Evolutionary conservation across 2,329 filamentous ascomycete species (phyloP), one percentile per base, ranked within the genome.

Genomic region (Aspergillus versicolor): DNA sequence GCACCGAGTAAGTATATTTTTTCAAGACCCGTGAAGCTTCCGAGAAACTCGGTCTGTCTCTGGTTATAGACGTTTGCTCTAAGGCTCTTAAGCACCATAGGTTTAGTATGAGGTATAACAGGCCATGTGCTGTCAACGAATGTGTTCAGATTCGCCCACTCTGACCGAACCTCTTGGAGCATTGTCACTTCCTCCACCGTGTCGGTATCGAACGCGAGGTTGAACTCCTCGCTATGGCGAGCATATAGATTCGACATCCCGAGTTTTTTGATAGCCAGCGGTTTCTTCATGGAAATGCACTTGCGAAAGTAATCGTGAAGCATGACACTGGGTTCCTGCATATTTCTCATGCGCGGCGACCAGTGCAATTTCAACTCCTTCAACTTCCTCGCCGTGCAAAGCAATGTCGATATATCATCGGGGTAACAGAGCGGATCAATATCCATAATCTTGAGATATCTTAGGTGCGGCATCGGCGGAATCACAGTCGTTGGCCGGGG

Each of bases 381-480:
- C 4, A 88, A 71, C 52, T 82, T 82, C 59, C 76, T 79, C 4
- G 82, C 81, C n/a, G 79, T 74, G 13, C 78, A 69, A 6, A 87
- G 70, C 13, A 87, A 70, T 21, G 81, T 73, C 13, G 83, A 83
- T 8, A 87, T 79, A 62, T 87, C 84, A 68, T 88, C 85, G 0
- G 83, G 83, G 63, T 86, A 85, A 70, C 84, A 87, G 9, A 87
- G 75, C 1, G 85, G 85, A 55, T 88, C 85, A 52, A 87, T 84
- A 61, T 87, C 79, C 58, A 81, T 81, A 27, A 84, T 75, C 52
- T 81, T 80, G 37, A 88, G 73, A 4, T 73, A 75, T 34, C 73
- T 74, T 22, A 88, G 73, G 60, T 81, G 82, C 7, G 82, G 80
- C 64, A 88, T 78, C 0, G 82, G 74, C 2, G 84, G 84, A 41